Base-by-base conservation (phyloP, 1,284 basidiomycete species). In the Leucoagaricus sp. region DNA sequence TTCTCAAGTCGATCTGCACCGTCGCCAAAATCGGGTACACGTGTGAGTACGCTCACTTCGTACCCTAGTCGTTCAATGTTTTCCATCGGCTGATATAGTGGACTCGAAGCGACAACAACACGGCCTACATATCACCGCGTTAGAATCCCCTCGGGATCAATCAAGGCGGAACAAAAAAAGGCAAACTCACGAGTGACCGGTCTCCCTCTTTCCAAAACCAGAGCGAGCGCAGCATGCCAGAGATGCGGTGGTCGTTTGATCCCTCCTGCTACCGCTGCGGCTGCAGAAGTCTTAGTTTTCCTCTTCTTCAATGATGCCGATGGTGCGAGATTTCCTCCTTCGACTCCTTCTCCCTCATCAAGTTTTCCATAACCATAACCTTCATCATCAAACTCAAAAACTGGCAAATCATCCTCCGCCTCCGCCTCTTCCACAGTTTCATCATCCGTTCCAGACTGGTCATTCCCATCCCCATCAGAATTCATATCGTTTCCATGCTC, bases 71-170 rank as follows among this genome's bases (percentile, higher is more conserved):
- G 78, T 62, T 87, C 81, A 26, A 91, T 87, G 7, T 80, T 74
- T 25, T 90, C 86, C 76, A 94, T 85, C 26, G 91, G 86, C 65
- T 93, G 89, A 69, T 91, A 89, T 33, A 94, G 72, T 0, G 93
- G 93, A 19, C 88, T 91, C 8, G 89, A 91, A 0, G 91, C 86
- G 33, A 91, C 92, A 12, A 92, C 77, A 17, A 91, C 89, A 31
- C 90, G 84, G 12, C 73, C 74, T 75, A n/a, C n/a, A n/a, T n/a
- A n/a, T n/a, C n/a, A n/a, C n/a, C n/a, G n/a, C n/a, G n/a, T n/a
- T n/a, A n/a, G n/a, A n/a, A n/a, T n/a, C n/a, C n/a, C n/a, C n/a
- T n/a, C n/a, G n/a, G n/a, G n/a, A n/a, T n/a, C n/a, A n/a, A n/a
- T n/a, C n/a, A n/a, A 49, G 49, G 19, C 8, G 38, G 44, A 15